Conservation (phyloP, 208 protist genomes). For the Angomonas deanei region DNA sequence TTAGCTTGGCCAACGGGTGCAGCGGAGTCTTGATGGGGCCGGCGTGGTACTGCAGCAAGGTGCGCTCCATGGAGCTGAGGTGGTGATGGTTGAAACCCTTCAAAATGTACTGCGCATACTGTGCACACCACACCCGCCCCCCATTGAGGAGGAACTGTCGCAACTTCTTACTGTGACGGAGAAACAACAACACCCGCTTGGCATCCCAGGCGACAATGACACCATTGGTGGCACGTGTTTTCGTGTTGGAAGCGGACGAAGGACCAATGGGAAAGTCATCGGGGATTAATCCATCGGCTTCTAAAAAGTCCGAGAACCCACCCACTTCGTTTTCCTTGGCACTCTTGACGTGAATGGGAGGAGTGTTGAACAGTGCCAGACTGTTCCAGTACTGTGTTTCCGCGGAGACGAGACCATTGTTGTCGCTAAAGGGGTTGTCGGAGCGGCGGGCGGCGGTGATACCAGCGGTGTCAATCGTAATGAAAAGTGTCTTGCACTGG, state of each 20-base stretch:
- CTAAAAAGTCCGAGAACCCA: constrained; percentile 47
- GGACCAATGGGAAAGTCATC: constrained; percentile 39
- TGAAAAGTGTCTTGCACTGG: constrained; percentile 45
- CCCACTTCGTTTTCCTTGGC: constrained; percentile 26
- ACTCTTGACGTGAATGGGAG: constrained; percentile 29
- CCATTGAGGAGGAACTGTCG: constrained; percentile 71
- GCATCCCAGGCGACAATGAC: constrained; percentile 84
- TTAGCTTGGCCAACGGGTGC: constrained; percentile 74
- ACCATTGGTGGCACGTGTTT: constrained; percentile 41
- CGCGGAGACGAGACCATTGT: constrained; percentile 77
- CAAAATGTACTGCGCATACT: constrained; percentile 91
- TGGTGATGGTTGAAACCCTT: constrained; percentile 73
- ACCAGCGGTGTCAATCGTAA: constrained; percentile 65
- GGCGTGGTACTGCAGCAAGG: constrained; percentile 81
- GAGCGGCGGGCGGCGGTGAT: constrained; percentile 78
- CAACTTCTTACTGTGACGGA: constrained; percentile 55
- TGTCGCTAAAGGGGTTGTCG: constrained; percentile 81
- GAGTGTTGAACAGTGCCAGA: constrained; percentile 42
- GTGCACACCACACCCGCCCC: constrained; percentile 84
- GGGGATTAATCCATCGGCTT: constrained; percentile 57
- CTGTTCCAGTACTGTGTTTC: constrained; percentile 68
- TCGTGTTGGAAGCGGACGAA: constrained; percentile 21
- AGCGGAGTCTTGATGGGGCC: constrained; percentile 47
- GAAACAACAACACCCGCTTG: constrained; percentile 80
- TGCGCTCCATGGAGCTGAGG: constrained; percentile 80